phyloP scores from a whole-genome alignment of 768 basidiomycete genomes.

The Lentinus brumalis region DNA sequence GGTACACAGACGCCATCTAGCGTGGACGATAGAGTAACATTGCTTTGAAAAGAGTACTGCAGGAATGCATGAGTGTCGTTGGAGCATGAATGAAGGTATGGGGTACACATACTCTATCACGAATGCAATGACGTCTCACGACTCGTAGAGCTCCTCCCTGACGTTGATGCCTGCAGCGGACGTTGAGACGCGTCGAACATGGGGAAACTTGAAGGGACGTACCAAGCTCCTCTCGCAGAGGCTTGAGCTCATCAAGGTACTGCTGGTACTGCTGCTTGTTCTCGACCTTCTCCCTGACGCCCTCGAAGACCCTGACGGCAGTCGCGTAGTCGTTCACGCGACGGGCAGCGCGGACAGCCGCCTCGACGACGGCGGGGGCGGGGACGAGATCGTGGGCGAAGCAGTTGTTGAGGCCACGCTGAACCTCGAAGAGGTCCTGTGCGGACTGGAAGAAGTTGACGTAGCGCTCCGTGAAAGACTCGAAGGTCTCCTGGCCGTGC shows the following conservation, averaged over 20 bases:
- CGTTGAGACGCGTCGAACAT: slow-evolving; percentile 3
- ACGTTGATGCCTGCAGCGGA: slow-evolving; percentile 51
- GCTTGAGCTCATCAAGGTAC: slow-evolving; percentile 89
- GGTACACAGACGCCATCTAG: background rate
- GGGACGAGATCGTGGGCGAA: slow-evolving; percentile 98
- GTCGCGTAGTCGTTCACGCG: slow-evolving; percentile 97
- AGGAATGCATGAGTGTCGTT: background rate
- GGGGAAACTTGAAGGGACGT: slow-evolving; percentile 22
- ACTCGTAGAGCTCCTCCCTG: slow-evolving; percentile 65
- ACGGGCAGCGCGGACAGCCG: slow-evolving; percentile 83
- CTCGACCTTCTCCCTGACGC: slow-evolving; percentile 96
- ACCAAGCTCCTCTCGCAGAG: slow-evolving; percentile 92
- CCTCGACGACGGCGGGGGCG: slow-evolving; percentile 79
- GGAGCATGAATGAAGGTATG: background rate
- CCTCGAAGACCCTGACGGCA: slow-evolving; percentile 95
- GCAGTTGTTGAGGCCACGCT: slow-evolving; percentile 99
- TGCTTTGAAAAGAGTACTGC: slow-evolving; percentile 10
- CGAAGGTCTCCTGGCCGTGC: slow-evolving; percentile 90
- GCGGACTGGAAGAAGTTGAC: slow-evolving; percentile 91
- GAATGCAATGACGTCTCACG: slow-evolving; percentile 31
- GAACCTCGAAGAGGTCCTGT: slow-evolving; percentile 97
- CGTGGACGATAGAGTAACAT: slow-evolving; percentile 3
- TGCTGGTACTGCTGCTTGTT: slow-evolving; percentile 93
- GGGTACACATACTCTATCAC: slow-evolving; percentile 14
- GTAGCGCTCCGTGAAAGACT: slow-evolving; percentile 93